These are phyloP conservation scores for Aspergillus bridgeri DNA, from an alignment of 495 filamentous ascomycete species.

Conservation along the genomic window DNA sequence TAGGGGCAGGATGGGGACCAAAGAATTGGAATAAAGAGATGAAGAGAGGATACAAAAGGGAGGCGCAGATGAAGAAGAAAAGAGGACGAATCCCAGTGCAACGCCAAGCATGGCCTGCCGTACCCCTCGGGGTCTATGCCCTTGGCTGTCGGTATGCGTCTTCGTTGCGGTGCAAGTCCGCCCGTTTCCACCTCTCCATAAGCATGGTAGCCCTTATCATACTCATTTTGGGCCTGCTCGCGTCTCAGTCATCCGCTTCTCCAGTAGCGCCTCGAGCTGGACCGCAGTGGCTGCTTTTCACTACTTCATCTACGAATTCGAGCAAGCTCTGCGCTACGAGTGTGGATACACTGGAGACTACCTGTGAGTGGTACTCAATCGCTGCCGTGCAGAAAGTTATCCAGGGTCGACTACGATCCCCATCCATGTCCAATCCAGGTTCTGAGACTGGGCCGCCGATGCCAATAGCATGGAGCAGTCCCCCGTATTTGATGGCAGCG, in stretches of 20 bases:
- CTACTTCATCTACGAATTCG: slow-evolving; percentile 61
- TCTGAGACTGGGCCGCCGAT: slow-evolving; percentile 65
- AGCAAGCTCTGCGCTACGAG: slow-evolving; percentile 64
- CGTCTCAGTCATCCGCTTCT: slow-evolving; percentile 4
- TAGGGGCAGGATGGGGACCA: too few species aligned
- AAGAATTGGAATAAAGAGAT: too few species aligned
- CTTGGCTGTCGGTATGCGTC: too few species aligned
- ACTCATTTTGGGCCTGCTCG: slow-evolving; percentile 13
- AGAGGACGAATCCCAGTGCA: too few species aligned
- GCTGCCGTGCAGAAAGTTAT: too few species aligned
- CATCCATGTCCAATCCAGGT: slow-evolving; percentile 28
- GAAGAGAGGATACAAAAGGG: too few species aligned
- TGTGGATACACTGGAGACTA: slow-evolving; percentile 61
- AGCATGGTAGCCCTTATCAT: slow-evolving; percentile 18
- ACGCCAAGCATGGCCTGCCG: too few species aligned
- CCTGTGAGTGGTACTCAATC: slow-evolving; percentile 19
- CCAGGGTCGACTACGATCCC: not conserved
- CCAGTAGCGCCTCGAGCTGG: slow-evolving; percentile 19
- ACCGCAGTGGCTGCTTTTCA: slow-evolving; percentile 30
- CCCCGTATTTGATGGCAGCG: slow-evolving; percentile 62
- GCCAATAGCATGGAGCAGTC: slow-evolving; percentile 48
- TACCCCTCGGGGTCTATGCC: too few species aligned
- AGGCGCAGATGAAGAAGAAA: too few species aligned
- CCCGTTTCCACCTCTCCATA: slow-evolving; percentile 4
- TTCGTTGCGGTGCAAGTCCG: slow-evolving; percentile 19